phyloP scores from a whole-genome alignment of 1,284 basidiomycete species.

The Afroboletus lepidellus region DNA sequence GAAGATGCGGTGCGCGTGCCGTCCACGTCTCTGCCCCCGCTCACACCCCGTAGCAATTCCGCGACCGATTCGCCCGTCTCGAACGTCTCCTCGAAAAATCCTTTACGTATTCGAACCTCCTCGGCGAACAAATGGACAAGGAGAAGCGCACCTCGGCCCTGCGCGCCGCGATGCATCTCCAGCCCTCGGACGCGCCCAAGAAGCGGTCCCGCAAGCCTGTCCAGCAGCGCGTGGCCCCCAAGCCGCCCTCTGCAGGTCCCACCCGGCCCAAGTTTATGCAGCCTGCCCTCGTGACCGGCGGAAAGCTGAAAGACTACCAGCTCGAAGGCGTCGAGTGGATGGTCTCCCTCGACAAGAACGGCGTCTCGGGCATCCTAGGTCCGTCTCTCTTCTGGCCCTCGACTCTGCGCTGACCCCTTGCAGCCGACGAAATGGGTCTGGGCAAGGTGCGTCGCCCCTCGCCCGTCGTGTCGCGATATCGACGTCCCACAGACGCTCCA shows the following conservation, averaged over 20 bases:
- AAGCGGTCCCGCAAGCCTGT: slow-evolving; percentile 21
- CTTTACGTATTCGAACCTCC: slow-evolving; percentile 55
- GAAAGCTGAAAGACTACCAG: slow-evolving; percentile 86
- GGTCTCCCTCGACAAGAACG: slow-evolving; percentile 89
- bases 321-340: slow-evolving; percentile 97
- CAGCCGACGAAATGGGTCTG: slow-evolving; percentile 92
- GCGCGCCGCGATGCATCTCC: slow-evolving; percentile 38
- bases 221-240: slow-evolving; percentile 36
- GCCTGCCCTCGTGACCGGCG: slow-evolving; percentile 81
- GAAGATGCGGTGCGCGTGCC: slow-evolving; percentile 23
- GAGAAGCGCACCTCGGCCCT: slow-evolving; percentile 37
- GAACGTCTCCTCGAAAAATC: slow-evolving; percentile 63
- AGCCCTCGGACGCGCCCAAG: slow-evolving; percentile 23
- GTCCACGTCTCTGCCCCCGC: neutral
- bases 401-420: neutral
- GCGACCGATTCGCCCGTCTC: slow-evolving; percentile 49
- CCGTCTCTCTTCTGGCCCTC: slow-evolving; percentile 23
- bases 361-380: slow-evolving; percentile 92
- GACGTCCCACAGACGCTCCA: slow-evolving; percentile 71
- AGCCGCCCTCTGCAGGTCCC: slow-evolving; percentile 14
- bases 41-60: slow-evolving; percentile 40
- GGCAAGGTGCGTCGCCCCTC: slow-evolving; percentile 59
- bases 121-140: slow-evolving; percentile 65
- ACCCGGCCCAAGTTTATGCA: slow-evolving; percentile 54
- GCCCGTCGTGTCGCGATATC: neutral